These are phyloP conservation scores for Trichoderma gamsii DNA, from an alignment of 495 filamentous ascomycete genomes.

Conservation along the genomic window DNA sequence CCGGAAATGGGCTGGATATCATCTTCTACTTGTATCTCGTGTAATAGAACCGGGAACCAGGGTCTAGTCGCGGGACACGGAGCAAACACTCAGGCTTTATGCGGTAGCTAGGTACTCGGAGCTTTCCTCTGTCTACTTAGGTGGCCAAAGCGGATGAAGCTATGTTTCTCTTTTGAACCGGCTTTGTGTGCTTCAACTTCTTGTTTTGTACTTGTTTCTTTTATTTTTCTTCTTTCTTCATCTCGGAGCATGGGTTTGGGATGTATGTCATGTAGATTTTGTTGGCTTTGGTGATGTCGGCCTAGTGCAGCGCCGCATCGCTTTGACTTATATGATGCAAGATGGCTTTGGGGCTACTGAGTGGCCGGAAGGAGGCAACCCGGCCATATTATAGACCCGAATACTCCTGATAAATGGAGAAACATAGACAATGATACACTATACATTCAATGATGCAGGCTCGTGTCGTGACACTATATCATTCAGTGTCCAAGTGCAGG, in stretches of 20 bases:
- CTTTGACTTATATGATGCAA: background rate
- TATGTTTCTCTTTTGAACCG: background rate
- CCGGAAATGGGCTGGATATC: conserved; percentile 11
- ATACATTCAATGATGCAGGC: too few relatives aligned
- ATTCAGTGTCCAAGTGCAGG: too few relatives aligned
- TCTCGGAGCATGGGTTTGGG: background rate
- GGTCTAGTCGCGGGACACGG: background rate
- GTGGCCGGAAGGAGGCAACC: background rate
- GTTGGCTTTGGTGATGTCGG: background rate
- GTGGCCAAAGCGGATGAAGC: background rate
- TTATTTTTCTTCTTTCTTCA: background rate
- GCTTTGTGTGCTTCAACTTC: background rate
- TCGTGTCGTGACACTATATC: too few relatives aligned
- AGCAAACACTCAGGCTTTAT: too few relatives aligned
- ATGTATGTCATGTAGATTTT: background rate
- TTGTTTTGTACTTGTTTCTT: background rate
- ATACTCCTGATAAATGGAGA: too few relatives aligned
- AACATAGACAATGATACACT: too few relatives aligned
- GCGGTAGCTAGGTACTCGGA: background rate
- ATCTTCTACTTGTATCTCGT: background rate
- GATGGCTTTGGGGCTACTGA: too few relatives aligned
- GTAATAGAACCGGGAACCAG: background rate
- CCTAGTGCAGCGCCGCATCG: conserved; percentile 9
- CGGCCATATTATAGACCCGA: too few relatives aligned
- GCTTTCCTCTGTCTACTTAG: background rate